Conservation (phyloP, 2,329 filamentous ascomycete genomes). For the Pseudocercospora crystallina region DNA sequence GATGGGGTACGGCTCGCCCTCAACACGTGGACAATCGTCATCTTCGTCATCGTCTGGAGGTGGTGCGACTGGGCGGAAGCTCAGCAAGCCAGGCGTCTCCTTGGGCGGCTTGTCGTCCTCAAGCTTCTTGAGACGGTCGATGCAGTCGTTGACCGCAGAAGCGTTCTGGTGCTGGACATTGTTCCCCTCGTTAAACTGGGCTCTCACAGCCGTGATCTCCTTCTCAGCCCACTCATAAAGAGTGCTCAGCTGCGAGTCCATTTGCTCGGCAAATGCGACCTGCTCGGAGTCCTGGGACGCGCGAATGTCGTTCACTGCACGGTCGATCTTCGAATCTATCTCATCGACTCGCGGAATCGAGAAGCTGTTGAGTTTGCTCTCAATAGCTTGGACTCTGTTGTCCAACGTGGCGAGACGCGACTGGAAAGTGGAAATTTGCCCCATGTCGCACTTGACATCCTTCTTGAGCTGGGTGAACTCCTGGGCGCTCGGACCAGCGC, state of each 20-base stretch:
- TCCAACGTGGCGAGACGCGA: not conserved
- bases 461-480: not conserved
- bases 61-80: not conserved
- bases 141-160: constrained; percentile 1
- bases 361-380: not conserved
- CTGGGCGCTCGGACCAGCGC: not conserved
- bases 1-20: no score
- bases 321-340: not conserved
- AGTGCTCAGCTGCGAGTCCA: not conserved
- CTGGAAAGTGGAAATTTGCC: not conserved
- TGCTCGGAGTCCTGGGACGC: not conserved
- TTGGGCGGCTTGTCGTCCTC: not conserved
- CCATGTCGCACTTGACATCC: not conserved
- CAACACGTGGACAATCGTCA: not conserved
- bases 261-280: not conserved
- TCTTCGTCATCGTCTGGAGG: not conserved
- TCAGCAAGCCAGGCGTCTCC: not conserved
- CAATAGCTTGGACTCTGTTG: not conserved
- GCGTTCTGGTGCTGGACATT: constrained; percentile 1
- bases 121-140: constrained; percentile 3
- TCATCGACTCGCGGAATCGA: not conserved
- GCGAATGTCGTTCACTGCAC: not conserved
- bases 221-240: not conserved
- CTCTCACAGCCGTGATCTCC: not conserved
- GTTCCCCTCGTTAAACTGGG: not conserved